Evolutionary conservation across 2,329 filamentous ascomycete genomes (phyloP).

Genomic region (Chaetomiaceae sp.): DNA sequence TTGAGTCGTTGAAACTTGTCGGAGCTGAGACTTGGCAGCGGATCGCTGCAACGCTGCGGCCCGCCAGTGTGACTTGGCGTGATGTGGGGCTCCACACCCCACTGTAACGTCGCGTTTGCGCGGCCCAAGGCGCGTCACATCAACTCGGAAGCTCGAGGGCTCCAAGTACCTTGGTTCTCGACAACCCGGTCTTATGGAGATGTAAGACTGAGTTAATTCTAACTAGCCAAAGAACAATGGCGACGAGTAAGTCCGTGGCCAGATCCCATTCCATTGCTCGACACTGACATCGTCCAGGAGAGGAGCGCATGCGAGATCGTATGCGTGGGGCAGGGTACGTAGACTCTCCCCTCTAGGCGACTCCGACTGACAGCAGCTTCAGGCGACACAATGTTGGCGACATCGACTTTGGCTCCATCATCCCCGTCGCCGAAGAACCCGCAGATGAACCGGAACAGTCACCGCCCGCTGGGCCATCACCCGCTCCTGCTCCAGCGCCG

Average conservation of each 20-base stretch:
- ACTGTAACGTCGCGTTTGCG: neutral
- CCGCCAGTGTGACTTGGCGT: no score
- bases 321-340: conserved; percentile 61
- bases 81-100: no score
- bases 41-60: no score
- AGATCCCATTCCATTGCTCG: neutral
- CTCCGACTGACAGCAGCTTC: conserved; percentile 8
- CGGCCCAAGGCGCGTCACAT: neutral
- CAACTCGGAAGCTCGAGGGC: neutral
- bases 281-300: conserved; percentile 31
- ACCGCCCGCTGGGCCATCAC: conserved; percentile 19
- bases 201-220: neutral
- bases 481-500: conserved; percentile 12
- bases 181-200: neutral
- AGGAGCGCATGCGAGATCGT: conserved; percentile 60
- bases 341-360: neutral
- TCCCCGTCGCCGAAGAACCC: conserved; percentile 31
- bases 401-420: conserved; percentile 53
- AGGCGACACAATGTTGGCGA: conserved; percentile 56
- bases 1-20: no score
- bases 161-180: neutral
- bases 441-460: conserved; percentile 17
- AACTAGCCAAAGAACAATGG: conserved; percentile 26
- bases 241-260: conserved; percentile 30
- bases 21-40: no score